Percentiles rank a stretch among this genome's conserved stretches.
Conservation (phyloP, 345 rosid genomes). For the Corymbia maculata region DNA sequence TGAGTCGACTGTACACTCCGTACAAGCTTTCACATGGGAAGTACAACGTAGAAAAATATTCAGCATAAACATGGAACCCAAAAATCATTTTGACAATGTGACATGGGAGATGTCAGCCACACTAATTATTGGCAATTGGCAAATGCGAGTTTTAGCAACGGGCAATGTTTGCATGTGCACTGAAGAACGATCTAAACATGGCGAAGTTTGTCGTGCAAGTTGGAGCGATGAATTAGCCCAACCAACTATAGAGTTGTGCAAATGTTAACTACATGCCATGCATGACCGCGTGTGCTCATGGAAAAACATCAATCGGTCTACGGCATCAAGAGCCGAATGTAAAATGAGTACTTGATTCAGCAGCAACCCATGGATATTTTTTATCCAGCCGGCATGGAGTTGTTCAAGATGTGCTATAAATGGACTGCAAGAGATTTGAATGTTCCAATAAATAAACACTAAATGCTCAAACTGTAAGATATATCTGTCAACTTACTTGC, state of each 20-base stretch:
- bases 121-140: not conserved
- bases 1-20: conserved; percentile 42
- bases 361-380: not conserved
- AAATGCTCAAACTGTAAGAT: not conserved
- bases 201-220: accelerated
- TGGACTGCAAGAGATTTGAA: not conserved
- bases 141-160: accelerated
- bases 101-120: not conserved
- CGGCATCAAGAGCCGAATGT: not conserved
- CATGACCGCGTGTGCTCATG: not conserved
- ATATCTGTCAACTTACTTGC: conserved; percentile 37
- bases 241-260: not conserved
- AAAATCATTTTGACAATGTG: not conserved
- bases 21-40: conserved; percentile 45
- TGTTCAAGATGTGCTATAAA: not conserved
- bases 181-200: not conserved
- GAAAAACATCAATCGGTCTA: not conserved
- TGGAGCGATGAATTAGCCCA: not conserved
- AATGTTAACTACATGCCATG: not conserved
- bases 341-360: not conserved
- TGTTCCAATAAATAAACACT: not conserved
- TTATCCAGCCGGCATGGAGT: no score
- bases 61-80: not conserved
- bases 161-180: not conserved
- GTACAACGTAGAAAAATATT: not conserved